Base-by-base conservation (phyloP, 2,329 filamentous ascomycete species). In the Phialophora tarda region DNA sequence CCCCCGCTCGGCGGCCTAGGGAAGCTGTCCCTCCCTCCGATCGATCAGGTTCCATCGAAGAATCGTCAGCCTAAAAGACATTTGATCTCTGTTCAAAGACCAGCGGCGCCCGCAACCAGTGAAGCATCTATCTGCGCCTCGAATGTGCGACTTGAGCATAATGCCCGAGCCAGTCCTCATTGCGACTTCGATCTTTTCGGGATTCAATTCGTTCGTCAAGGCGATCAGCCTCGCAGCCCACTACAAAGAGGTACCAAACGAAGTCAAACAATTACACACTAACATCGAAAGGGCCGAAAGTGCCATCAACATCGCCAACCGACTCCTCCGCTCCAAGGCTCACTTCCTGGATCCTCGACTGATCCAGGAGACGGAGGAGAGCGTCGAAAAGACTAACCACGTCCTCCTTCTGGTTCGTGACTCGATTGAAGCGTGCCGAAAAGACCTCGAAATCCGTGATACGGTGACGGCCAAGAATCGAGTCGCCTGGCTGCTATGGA, bases 401-500 rank as follows among this genome's bases (percentile, higher is more conserved):
- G 32, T 54, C 14, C 59, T 62, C 14, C 47, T 47, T 8, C 23
- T 53, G 14, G 59, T 62, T 7, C 47, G 59, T 6, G 59, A 55
- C 30, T 53, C 59, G 24, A 55, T 62, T 10, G 59, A 62, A 34
- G 48, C 23, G 12, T 62, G 59, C 17, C 59, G 59, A 17, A 62
- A 62, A 30, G 59, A 62, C 47, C 44, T 62, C 23, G 47, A 62
- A 28, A 32, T 62, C 21, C 23, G 53, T 4, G 17, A 62, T 14
- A 62, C 59, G 10, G 59, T 62, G 17, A 55, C 24, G 14, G 8
- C 32, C 11, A 55, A 47, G 28, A 54, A 62, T 48, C 23, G 59
- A 32, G 59, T 48, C 30, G 30, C 30, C n/a, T 62, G 59, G 59
- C 26, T 62, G 26, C 32, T 62, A 26, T 62, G 59, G 59, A 53